Conservation (phyloP, 768 basidiomycete species). For the Basidioascus undulatus region DNA sequence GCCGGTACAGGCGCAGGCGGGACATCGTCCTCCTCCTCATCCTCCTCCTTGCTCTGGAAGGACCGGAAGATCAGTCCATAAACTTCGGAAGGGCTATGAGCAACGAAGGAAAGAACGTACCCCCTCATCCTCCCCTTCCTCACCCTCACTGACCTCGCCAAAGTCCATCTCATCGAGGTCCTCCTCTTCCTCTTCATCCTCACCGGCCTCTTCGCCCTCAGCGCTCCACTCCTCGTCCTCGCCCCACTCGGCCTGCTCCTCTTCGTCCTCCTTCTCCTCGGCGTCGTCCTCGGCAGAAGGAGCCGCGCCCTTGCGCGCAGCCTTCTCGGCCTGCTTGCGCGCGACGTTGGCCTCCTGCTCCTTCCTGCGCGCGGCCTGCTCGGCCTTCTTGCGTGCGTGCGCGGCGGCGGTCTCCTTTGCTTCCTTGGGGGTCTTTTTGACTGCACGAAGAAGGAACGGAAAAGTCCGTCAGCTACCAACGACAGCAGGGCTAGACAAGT, state of each 20-base stretch:
- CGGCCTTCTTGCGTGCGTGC: constrained; percentile 35
- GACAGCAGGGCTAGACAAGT: neutral
- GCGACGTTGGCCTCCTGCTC: constrained; percentile 82
- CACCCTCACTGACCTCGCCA: constrained; percentile 16
- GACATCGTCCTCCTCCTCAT: too few species aligned
- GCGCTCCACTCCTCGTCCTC: constrained; percentile 17
- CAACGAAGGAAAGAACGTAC: too few species aligned
- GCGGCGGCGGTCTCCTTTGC: constrained; percentile 34
- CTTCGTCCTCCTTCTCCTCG: constrained; percentile 12
- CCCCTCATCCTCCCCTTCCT: constrained; percentile 22
- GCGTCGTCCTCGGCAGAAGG: constrained; percentile 15
- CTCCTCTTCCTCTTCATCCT: constrained; percentile 12
- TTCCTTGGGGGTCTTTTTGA: constrained; percentile 38
- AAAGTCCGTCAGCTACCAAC: neutral
- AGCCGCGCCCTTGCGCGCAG: constrained; percentile 12
- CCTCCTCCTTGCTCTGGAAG: too few species aligned
- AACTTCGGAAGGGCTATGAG: too few species aligned
- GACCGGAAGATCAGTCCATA: too few species aligned
- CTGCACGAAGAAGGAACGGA: constrained; percentile 21
- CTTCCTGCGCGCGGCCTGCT: constrained; percentile 53
- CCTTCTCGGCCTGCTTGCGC: constrained; percentile 36
- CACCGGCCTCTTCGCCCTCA: constrained; percentile 5
- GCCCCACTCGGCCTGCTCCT: constrained; percentile 11
- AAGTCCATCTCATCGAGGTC: too few species aligned
- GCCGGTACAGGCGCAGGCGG: too few species aligned